A percentile compares a stretch with the other conserved stretches of the same genome.
phyloP scores from a whole-genome alignment of 257 asterid species.

The Solanum chaucha region DNA sequence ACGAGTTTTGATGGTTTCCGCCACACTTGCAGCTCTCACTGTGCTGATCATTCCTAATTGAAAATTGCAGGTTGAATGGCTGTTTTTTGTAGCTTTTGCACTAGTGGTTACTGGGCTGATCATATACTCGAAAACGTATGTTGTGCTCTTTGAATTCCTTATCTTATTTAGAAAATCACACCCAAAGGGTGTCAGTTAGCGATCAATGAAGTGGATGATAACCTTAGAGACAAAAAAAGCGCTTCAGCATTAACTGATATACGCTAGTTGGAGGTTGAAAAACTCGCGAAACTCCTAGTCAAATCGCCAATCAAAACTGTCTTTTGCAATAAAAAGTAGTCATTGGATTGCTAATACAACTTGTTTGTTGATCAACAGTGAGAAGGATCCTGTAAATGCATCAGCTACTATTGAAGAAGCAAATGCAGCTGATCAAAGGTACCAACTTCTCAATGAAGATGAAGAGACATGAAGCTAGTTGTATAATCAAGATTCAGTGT shows the following conservation, averaged over 20 bases:
- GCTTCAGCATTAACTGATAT: too few species aligned
- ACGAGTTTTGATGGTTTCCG: not conserved
- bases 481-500: not conserved
- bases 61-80: conserved; percentile 58
- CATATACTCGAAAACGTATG: conserved; percentile 51
- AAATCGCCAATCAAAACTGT: not conserved
- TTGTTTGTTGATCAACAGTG: conserved; percentile 15
- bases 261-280: too few species aligned
- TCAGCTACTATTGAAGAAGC: conserved; percentile 12
- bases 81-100: conserved; percentile 49
- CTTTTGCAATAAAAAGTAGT: not conserved
- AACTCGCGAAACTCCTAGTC: not conserved
- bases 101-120: conserved; percentile 47
- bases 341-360: not conserved
- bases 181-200: not conserved
- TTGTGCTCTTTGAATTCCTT: not conserved
- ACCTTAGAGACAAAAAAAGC: too few species aligned
- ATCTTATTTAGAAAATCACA: not conserved
- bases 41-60: not conserved
- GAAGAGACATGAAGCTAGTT: conserved; percentile 9
- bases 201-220: not conserved
- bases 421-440: conserved; percentile 5
- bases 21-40: not conserved
- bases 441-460: conserved; percentile 30
- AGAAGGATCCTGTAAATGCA: conserved; percentile 4